phyloP scores from a whole-genome alignment of 2,329 filamentous ascomycete genomes.

The Botrytis paeoniae region DNA sequence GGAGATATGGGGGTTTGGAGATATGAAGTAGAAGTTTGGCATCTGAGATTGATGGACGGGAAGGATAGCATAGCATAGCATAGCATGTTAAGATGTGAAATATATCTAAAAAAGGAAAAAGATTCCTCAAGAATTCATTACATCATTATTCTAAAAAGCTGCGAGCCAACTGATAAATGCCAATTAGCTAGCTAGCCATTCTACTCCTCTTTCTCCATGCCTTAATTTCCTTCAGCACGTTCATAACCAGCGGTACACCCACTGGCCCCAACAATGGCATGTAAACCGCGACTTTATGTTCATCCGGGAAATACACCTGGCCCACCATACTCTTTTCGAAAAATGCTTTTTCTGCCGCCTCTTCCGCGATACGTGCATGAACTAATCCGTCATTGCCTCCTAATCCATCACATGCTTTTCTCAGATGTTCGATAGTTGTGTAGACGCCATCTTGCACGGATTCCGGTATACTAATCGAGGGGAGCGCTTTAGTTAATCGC shows the following conservation, averaged over 20 bases:
- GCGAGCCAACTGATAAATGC: too few relatives aligned
- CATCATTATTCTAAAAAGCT: constrained; percentile 14
- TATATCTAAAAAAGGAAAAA: not conserved
- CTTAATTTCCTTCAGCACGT: constrained; percentile 76
- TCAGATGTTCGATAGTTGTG: constrained; percentile 73
- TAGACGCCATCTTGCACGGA: constrained; percentile 83
- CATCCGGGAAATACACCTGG: constrained; percentile 96
- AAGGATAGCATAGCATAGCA: not conserved
- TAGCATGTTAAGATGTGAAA: too few relatives aligned
- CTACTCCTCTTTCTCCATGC: constrained; percentile 36
- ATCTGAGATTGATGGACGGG: not conserved
- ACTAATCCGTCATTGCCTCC: constrained; percentile 65
- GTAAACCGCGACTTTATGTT: constrained; percentile 97
- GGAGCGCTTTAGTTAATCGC: constrained; percentile 76
- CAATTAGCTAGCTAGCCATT: not conserved
- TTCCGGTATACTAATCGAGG: constrained; percentile 85
- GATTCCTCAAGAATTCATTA: not conserved
- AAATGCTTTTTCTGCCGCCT: constrained; percentile 88
- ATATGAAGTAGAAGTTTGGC: not conserved
- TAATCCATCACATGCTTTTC: constrained; percentile 71
- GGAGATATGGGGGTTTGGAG: constrained; percentile 32
- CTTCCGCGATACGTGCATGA: constrained; percentile 80
- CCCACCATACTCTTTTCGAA: constrained; percentile 99
- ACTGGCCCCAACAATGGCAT: constrained; percentile 86
- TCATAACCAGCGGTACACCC: constrained; percentile 84